Conservation (phyloP, 1,139 yeast genomes). For the Scheffersomyces segobiensis region DNA sequence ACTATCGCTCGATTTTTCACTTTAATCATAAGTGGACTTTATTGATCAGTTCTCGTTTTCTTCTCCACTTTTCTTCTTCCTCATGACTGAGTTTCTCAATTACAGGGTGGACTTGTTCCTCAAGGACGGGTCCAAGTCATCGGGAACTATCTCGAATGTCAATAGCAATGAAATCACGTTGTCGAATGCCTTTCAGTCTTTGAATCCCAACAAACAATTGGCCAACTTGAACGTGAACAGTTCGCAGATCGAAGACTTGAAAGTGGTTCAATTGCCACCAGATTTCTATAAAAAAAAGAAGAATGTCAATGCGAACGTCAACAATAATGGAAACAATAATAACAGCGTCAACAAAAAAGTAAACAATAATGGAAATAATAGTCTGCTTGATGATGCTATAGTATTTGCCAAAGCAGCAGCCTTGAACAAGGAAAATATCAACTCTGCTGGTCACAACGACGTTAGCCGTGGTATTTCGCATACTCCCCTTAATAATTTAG, state of each 20-base stretch:
- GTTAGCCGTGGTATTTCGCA: not conserved
- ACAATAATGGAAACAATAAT: slow-evolving; percentile 13
- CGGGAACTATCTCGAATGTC: slow-evolving; percentile 50
- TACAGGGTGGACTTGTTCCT: slow-evolving; percentile 53
- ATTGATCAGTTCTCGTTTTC: not conserved
- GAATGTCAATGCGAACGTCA: slow-evolving; percentile 11
- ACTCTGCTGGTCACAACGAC: not conserved
- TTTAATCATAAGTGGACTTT: not conserved
- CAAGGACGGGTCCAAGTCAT: slow-evolving; percentile 44
- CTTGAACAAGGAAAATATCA: not conserved
- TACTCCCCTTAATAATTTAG: not conserved
- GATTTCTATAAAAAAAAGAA: slow-evolving; percentile 25
- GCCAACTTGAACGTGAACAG: slow-evolving; percentile 31
- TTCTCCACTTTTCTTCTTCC: not conserved
- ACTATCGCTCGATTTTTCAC: not conserved
- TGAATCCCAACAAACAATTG: slow-evolving; percentile 15
- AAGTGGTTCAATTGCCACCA: slow-evolving; percentile 50
- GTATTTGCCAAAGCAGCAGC: slow-evolving; percentile 21
- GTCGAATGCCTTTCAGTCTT: slow-evolving; percentile 30
- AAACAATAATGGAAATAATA: slow-evolving; percentile 3
- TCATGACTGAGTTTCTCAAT: slow-evolving; percentile 48
- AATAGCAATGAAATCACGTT: slow-evolving; percentile 40
- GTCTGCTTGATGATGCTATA: slow-evolving; percentile 28
- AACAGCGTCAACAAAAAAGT: slow-evolving; percentile 4
- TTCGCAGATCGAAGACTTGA: slow-evolving; percentile 45